Percentiles rank a stretch among this genome's conserved stretches.
These are phyloP conservation scores for Didymella segeticola DNA, from an alignment of 2,329 filamentous ascomycete genomes.

Conservation along the genomic window DNA sequence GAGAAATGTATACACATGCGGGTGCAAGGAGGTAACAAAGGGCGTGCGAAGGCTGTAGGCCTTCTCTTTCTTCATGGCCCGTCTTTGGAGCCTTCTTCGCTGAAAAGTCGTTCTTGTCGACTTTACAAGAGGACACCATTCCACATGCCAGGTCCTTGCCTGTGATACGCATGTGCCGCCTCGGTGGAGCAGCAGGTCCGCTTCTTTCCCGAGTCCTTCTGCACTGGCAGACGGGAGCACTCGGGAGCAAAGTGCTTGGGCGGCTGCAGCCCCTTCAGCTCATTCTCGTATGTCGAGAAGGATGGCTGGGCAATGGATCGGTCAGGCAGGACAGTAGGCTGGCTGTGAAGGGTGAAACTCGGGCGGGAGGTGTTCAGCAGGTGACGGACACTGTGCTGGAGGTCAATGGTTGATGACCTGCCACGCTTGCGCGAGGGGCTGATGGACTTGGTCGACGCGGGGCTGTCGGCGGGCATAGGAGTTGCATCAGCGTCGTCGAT, in stretches of 20 bases:
- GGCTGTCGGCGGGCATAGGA: slow-evolving; percentile 37
- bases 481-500: slow-evolving; percentile 51
- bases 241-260: slow-evolving; percentile 50
- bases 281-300: slow-evolving; percentile 32
- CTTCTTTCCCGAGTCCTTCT: slow-evolving; percentile 63
- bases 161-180: slow-evolving; percentile 58
- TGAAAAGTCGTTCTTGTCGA: slow-evolving; percentile 11
- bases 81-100: slow-evolving; percentile 23
- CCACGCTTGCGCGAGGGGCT: slow-evolving; percentile 62
- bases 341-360: slow-evolving; percentile 48
- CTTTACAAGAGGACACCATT: slow-evolving; percentile 60
- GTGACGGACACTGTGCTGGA: slow-evolving; percentile 72
- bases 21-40: slow-evolving; percentile 6
- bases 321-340: slow-evolving; percentile 45
- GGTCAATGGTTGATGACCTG: slow-evolving; percentile 64
- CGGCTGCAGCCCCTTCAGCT: slow-evolving; percentile 48
- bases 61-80: slow-evolving; percentile 26
- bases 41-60: slow-evolving; percentile 17
- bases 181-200: slow-evolving; percentile 71
- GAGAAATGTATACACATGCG: slow-evolving; percentile 17
- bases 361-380: slow-evolving; percentile 57
- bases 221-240: slow-evolving; percentile 51
- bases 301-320: slow-evolving; percentile 44
- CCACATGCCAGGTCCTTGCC: slow-evolving; percentile 71
- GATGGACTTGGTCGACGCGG: slow-evolving; percentile 25